Percentiles rank a stretch among this genome's conserved stretches.
Evolutionary conservation across 345 rosid species (phyloP).

Genomic region (Salix exigua): DNA sequence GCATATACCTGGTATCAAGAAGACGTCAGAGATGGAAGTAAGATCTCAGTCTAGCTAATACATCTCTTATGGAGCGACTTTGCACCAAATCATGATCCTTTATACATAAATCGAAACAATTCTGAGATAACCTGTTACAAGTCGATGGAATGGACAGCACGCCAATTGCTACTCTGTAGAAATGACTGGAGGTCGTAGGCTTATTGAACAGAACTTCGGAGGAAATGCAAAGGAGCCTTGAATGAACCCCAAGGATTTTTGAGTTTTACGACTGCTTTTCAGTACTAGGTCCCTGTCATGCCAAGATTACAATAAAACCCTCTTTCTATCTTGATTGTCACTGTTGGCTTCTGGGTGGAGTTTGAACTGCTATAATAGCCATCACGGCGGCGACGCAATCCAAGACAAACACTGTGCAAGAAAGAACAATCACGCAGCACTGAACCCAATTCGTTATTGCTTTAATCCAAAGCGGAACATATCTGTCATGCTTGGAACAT

Average conservation of each 20-base stretch:
- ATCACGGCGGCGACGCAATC: neutral
- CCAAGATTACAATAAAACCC: neutral
- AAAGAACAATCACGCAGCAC: neutral
- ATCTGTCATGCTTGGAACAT: too few species aligned
- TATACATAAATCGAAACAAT: neutral
- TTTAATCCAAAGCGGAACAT: too few species aligned
- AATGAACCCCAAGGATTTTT: neutral
- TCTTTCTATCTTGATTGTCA: neutral
- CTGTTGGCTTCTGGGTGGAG: neutral
- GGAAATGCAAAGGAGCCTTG: neutral
- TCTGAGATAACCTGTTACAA: neutral
- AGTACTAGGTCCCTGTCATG: neutral
- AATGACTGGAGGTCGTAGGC: neutral
- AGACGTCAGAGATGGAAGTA: constrained; percentile 46
- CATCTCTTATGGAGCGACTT: neutral
- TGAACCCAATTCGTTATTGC: too few species aligned
- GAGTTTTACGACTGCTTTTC: neutral
- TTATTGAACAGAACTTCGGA: neutral
- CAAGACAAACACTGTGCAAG: neutral
- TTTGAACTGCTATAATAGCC: neutral
- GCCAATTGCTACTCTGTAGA: neutral
- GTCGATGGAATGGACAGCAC: neutral
- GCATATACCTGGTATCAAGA: constrained; percentile 74
- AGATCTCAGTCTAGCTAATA: neutral
- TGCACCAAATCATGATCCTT: constrained; percentile 19